These are phyloP conservation scores for Solanum corneliomulleri DNA, from an alignment of 257 asterid species.

Conservation along the genomic window DNA sequence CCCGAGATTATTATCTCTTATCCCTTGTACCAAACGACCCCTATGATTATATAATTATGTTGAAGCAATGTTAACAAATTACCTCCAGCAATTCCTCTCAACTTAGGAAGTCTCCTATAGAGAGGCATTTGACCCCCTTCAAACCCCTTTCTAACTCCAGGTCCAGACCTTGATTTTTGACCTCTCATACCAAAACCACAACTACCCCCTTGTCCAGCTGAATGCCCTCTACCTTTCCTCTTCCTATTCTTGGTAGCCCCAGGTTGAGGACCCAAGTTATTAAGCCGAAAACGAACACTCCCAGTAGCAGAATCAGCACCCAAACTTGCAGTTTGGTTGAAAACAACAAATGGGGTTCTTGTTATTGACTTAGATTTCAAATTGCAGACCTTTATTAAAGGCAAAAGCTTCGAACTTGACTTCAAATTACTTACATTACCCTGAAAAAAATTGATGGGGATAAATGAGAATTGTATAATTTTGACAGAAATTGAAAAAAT, in stretches of 20 bases:
- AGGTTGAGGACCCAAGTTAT: conserved; percentile 89
- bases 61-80: background rate
- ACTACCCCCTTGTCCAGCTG: conserved; percentile 99
- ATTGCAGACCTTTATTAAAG: conserved; percentile 14
- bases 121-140: conserved; percentile 96
- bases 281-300: conserved; percentile 50
- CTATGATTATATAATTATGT: background rate
- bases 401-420: conserved; percentile 26
- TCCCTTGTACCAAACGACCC: background rate
- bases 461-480: background rate
- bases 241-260: conserved; percentile 57
- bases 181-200: conserved; percentile 74
- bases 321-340: conserved; percentile 7
- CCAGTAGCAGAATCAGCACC: background rate
- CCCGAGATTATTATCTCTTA: background rate
- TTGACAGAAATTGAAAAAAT: background rate
- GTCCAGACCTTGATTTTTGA: conserved; percentile 99
- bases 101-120: conserved; percentile 71
- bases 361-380: conserved; percentile 12
- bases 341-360: conserved; percentile 18
- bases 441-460: conserved; percentile 13
- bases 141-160: conserved; percentile 66
- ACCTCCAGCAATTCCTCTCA: conserved; percentile 99
- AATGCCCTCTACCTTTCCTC: conserved; percentile 91
- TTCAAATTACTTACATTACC: conserved; percentile 47